Conservation (phyloP, 768 basidiomycete species). For the Tricholoma hemisulphureum region DNA sequence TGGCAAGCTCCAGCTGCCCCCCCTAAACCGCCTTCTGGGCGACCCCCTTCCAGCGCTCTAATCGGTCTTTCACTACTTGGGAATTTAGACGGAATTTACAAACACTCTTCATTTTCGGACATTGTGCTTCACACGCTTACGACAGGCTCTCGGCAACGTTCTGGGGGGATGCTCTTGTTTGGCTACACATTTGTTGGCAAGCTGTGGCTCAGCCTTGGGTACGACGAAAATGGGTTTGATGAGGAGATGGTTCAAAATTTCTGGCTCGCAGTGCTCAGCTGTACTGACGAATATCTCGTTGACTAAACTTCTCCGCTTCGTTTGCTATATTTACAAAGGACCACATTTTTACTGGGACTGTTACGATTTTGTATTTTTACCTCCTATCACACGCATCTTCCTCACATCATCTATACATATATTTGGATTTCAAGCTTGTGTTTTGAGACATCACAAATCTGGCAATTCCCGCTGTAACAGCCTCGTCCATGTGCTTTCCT, state of each 20-base stretch:
- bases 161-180: slow-evolving; percentile 79
- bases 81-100: slow-evolving; percentile 80
- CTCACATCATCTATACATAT: slow-evolving; percentile 10
- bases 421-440: too few species aligned
- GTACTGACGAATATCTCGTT: slow-evolving; percentile 58
- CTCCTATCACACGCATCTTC: too few species aligned
- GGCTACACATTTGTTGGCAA: slow-evolving; percentile 74
- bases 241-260: slow-evolving; percentile 57
- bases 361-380: background rate
- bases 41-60: slow-evolving; percentile 57
- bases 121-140: slow-evolving; percentile 71
- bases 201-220: slow-evolving; percentile 78
- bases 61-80: slow-evolving; percentile 83
- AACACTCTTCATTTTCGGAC: slow-evolving; percentile 57
- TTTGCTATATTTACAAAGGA: background rate
- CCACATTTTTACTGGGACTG: background rate
- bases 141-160: slow-evolving; percentile 79
- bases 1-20: slow-evolving; percentile 31
- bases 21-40: slow-evolving; percentile 13
- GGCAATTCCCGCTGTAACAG: slow-evolving; percentile 82
- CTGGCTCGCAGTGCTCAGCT: slow-evolving; percentile 59
- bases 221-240: slow-evolving; percentile 76
- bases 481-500: slow-evolving; percentile 84
- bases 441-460: slow-evolving; percentile 43
- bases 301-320: slow-evolving; percentile 4